Evolutionary conservation across 2,329 filamentous ascomycete species (phyloP).

Genomic region (Whalleya microplaca): DNA sequence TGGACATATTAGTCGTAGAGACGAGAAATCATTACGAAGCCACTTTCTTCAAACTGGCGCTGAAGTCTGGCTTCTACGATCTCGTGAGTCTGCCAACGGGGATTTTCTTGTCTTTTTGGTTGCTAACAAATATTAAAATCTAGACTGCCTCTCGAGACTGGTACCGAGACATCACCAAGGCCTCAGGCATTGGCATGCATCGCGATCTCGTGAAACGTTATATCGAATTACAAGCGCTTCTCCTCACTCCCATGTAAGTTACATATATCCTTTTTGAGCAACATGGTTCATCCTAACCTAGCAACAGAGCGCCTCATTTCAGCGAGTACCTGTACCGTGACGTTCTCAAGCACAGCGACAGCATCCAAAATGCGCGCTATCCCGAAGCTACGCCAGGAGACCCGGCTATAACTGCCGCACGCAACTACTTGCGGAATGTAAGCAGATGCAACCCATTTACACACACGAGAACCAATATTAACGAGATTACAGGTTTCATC

Average conservation of each 20-base stretch:
- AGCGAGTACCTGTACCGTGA: constrained; percentile 93
- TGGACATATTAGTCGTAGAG: constrained; percentile 82
- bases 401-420: constrained; percentile 72
- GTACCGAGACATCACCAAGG: constrained; percentile 81
- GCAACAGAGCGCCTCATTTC: constrained; percentile 75
- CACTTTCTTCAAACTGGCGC: constrained; percentile 83
- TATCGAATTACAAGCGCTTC: constrained; percentile 82
- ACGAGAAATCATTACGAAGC: constrained; percentile 77
- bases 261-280: background rate
- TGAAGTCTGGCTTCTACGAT: constrained; percentile 88
- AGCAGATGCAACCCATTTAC: background rate
- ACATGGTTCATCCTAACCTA: background rate
- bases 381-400: constrained; percentile 70
- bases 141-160: constrained; percentile 69
- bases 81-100: constrained; percentile 62
- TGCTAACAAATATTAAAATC: background rate
- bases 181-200: constrained; percentile 85
- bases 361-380: constrained; percentile 80
- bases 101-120: background rate
- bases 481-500: constrained; percentile 58
- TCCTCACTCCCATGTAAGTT: constrained; percentile 70
- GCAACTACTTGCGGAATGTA: constrained; percentile 70
- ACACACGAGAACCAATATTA: background rate
- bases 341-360: constrained; percentile 75
- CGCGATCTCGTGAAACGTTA: constrained; percentile 77